Base-by-base conservation (phyloP, 768 basidiomycete genomes). In the Phylloporus rhodoxanthus region DNA sequence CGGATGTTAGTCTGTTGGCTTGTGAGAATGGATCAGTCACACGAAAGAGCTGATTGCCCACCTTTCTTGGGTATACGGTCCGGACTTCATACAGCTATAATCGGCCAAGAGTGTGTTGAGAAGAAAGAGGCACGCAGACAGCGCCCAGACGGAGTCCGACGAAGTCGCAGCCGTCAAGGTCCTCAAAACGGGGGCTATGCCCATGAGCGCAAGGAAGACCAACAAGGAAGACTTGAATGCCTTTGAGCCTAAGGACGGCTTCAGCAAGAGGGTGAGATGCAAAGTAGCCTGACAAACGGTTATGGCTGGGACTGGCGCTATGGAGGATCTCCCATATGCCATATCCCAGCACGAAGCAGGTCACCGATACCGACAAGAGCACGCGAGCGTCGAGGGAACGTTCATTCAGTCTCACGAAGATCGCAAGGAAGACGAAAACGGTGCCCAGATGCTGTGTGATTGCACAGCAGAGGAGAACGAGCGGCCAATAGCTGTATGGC, bases 141-240 rank as follows among this genome's bases (percentile, higher is more conserved):
- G 70, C 6, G 95, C 93, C 92, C 92, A 97, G 56, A 98, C 94
- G 25, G 92, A 92, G 66, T 99, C 96, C 11, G 89, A 89, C 33
- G 95, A 96, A 4, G 94, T 97, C 21, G 94, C 91, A 33, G 90
- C 87, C 25, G 92, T 95, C 61, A 99, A 71, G 5, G 95, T 97
- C 61, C 85, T 81, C 48, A 98, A 73, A 9, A 97, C 87, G 13
- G 96, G 96, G 3, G 93, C 85, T 47, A 97, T 75, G 14, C 92
- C 85, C 73, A 96, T 82, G 52, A 99, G 77, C 7, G 89, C 80
- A 20, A 96, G 77, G 61, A 95, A 89, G 56, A 94, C 87, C 51
- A 97, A 75, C 38, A 97, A 75, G 7, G 87, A 85, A 4, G 90
- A 89, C 62, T 89, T 91, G 53, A 86, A 63, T 1, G 79, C 73